phyloP scores from a whole-genome alignment of 1,139 yeast genomes.

The Suhomyces chickasaworum region DNA sequence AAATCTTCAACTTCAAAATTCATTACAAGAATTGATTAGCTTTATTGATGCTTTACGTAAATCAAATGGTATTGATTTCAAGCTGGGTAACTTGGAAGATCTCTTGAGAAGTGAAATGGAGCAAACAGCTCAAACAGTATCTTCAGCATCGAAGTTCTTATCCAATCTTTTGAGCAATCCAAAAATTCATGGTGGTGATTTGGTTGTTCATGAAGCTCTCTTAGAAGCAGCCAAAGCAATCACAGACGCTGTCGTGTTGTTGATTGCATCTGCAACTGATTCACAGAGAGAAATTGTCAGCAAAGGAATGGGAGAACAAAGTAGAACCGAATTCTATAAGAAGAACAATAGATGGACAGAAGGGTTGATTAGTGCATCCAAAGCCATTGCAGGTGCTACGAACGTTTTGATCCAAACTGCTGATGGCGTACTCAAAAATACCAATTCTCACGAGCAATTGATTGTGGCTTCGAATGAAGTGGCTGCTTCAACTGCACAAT shows the following conservation, averaged over 20 bases:
- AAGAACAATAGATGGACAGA: slow-evolving; percentile 94
- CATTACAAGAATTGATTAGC: slow-evolving; percentile 59
- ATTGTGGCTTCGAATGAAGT: slow-evolving; percentile 92
- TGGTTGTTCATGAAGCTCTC: slow-evolving; percentile 77
- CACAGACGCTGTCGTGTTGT: slow-evolving; percentile 72
- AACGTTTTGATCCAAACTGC: slow-evolving; percentile 80
- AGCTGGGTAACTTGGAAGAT: slow-evolving; percentile 62
- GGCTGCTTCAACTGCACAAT: slow-evolving; percentile 90
- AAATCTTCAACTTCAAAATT: slow-evolving; percentile 72
- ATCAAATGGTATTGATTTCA: slow-evolving; percentile 40
- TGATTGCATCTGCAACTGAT: slow-evolving; percentile 76
- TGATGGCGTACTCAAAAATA: slow-evolving; percentile 71
- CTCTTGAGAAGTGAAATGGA: slow-evolving; percentile 73
- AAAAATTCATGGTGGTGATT: slow-evolving; percentile 56
- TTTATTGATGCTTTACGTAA: slow-evolving; percentile 58
- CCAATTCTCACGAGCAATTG: slow-evolving; percentile 75
- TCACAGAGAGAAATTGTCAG: slow-evolving; percentile 83
- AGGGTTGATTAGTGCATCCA: slow-evolving; percentile 88
- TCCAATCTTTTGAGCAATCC: slow-evolving; percentile 57
- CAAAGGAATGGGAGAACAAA: slow-evolving; percentile 65
- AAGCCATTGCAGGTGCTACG: slow-evolving; percentile 85
- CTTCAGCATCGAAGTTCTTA: slow-evolving; percentile 64
- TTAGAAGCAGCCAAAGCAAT: slow-evolving; percentile 80
- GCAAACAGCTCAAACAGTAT: slow-evolving; percentile 70
- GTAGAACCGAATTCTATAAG: slow-evolving; percentile 78